phyloP scores from a whole-genome alignment of 83 land plant species.

The Picea mariana region DNA sequence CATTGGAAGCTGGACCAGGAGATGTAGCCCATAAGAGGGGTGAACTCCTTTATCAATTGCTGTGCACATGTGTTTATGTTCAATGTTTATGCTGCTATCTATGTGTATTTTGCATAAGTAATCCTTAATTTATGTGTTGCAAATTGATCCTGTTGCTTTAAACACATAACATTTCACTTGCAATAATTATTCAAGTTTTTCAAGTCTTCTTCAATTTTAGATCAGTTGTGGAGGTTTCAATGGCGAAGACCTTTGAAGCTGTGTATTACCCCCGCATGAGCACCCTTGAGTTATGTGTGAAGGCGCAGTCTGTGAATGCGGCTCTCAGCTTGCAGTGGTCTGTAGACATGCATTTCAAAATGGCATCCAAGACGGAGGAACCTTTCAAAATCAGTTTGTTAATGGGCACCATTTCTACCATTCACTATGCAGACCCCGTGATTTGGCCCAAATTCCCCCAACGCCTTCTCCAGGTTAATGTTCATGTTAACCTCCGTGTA shows the following conservation, averaged over 20 bases:
- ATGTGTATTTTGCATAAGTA: too few relatives aligned
- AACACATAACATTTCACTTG: too few relatives aligned
- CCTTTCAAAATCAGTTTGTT: slow-evolving; percentile 92
- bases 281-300: slow-evolving; percentile 87
- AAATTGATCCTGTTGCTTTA: too few relatives aligned
- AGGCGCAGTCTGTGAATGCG: slow-evolving; percentile 57
- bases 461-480: slow-evolving; percentile 84
- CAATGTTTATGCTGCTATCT: too few relatives aligned
- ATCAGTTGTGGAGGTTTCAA: slow-evolving; percentile 71
- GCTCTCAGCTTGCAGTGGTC: slow-evolving; percentile 72
- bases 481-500: too few relatives aligned
- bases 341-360: slow-evolving; percentile 89
- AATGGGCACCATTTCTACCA: slow-evolving; percentile 81
- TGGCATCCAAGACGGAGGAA: slow-evolving; percentile 94
- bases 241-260: slow-evolving; percentile 78
- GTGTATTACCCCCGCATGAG: slow-evolving; percentile 82
- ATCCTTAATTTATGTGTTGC: too few relatives aligned
- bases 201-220: too few relatives aligned
- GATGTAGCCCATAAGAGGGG: too few relatives aligned
- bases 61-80: too few relatives aligned
- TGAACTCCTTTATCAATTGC: too few relatives aligned
- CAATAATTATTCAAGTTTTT: too few relatives aligned
- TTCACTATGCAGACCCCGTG: slow-evolving; percentile 85
- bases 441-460: slow-evolving; percentile 89
- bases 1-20: too few relatives aligned